phyloP scores from a whole-genome alignment of 805 yeast genomes.

The Metschnikowia anglica region DNA sequence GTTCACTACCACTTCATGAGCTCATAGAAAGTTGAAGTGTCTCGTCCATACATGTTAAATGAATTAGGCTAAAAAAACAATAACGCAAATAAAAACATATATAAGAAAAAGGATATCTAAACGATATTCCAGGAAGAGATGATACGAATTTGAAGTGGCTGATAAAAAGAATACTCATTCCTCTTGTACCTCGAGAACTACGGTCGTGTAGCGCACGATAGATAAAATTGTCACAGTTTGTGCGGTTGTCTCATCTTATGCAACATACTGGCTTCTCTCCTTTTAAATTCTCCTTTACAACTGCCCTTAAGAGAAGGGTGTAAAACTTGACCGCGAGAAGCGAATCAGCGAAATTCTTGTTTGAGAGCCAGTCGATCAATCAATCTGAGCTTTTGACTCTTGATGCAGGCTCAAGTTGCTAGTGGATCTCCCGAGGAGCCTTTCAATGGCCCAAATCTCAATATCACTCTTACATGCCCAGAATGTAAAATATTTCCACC shows the following conservation, averaged over 20 bases:
- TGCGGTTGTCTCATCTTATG: neutral
- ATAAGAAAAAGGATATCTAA: no score
- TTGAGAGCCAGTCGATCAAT: no score
- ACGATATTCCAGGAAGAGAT: no score
- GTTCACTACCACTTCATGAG: no score
- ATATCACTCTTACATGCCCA: constrained; percentile 88
- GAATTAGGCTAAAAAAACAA: no score
- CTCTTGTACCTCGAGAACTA: neutral
- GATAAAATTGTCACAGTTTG: neutral
- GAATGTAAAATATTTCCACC: constrained; percentile 97
- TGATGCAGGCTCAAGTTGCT: constrained; percentile 8
- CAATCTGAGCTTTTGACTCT: neutral
- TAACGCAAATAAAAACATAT: no score
- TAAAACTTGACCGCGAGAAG: no score
- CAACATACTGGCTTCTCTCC: neutral
- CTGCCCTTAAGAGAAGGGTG: neutral
- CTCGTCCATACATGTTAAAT: no score
- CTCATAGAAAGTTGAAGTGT: no score
- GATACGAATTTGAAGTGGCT: no score
- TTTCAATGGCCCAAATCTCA: constrained; percentile 72
- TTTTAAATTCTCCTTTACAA: neutral
- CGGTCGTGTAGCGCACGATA: constrained; percentile 1
- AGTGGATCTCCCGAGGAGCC: constrained; percentile 25
- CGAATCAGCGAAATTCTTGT: no score
- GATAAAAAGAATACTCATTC: no score